Conservation (phyloP, 768 basidiomycete genomes). For the Rhodosporidiobolus odoratus region DNA sequence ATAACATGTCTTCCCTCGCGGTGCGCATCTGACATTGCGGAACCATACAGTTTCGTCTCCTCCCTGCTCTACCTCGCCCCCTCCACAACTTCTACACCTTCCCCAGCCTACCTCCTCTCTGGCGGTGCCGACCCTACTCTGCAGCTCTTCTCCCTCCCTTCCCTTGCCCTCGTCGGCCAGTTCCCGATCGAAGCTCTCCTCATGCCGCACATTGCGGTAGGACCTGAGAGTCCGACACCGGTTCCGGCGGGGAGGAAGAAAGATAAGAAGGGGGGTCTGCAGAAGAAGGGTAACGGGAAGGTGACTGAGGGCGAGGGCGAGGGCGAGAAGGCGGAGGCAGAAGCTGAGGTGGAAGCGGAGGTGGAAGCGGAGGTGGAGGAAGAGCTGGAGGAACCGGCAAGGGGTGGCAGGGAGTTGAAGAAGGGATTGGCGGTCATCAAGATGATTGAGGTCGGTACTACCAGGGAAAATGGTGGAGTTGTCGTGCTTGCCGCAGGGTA, state of each 20-base stretch:
- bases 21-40: background rate
- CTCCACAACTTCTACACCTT: background rate
- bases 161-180: slow-evolving; percentile 23
- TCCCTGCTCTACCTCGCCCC: slow-evolving; percentile 30
- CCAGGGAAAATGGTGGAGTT: slow-evolving; percentile 23
- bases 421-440: slow-evolving; percentile 34
- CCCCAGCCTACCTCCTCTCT: slow-evolving; percentile 63
- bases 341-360: background rate
- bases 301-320: background rate
- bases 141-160: slow-evolving; percentile 74
- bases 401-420: slow-evolving; percentile 10
- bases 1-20: background rate
- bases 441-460: slow-evolving; percentile 25
- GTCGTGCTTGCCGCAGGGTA: slow-evolving; percentile 30
- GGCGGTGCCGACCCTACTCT: slow-evolving; percentile 79
- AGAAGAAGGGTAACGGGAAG: slow-evolving; percentile 18
- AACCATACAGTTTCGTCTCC: slow-evolving; percentile 30
- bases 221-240: slow-evolving; percentile 13
- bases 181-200: slow-evolving; percentile 24
- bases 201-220: slow-evolving; percentile 11
- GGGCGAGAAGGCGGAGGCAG: background rate
- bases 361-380: background rate
- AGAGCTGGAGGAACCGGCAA: background rate
- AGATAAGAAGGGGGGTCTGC: slow-evolving; percentile 26
- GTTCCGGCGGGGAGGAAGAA: slow-evolving; percentile 18